Evolutionary conservation across 2,329 filamentous ascomycete genomes (phyloP).

Genomic region (Scedosporium dehoogii): DNA sequence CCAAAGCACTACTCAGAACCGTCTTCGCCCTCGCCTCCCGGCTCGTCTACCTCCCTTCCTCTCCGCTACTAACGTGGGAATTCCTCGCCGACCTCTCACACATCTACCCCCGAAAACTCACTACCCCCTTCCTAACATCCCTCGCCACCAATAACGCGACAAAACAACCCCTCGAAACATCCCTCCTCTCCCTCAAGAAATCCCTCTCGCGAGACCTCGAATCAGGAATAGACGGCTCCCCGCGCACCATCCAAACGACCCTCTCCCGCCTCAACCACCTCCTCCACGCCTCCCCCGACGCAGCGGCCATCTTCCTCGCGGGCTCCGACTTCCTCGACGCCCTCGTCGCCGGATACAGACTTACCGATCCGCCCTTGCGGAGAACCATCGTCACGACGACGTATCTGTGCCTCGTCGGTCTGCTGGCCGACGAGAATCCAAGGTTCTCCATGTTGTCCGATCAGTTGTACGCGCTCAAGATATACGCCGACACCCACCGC

Average conservation of each 20-base stretch:
- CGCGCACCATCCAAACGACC: conserved; percentile 42
- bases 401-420: conserved; percentile 64
- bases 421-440: conserved; percentile 56
- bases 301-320: conserved; percentile 58
- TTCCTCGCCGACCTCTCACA: conserved; percentile 61
- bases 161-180: conserved; percentile 33
- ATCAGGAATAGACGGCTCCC: conserved; percentile 43
- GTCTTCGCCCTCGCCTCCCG: conserved; percentile 56
- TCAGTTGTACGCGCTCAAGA: conserved; percentile 71
- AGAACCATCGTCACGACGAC: conserved; percentile 60
- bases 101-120: conserved; percentile 54
- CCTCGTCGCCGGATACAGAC: conserved; percentile 54
- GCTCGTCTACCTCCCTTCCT: conserved; percentile 30
- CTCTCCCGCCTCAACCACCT: conserved; percentile 54
- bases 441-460: conserved; percentile 71
- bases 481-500: conserved; percentile 56
- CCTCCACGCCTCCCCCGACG: conserved; percentile 48
- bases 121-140: conserved; percentile 35
- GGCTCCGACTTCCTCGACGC: conserved; percentile 84
- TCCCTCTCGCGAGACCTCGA: conserved; percentile 54
- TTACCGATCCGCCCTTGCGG: conserved; percentile 53
- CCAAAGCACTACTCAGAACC: conserved; percentile 45
- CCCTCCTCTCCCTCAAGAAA: conserved; percentile 50
- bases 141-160: conserved; percentile 40
- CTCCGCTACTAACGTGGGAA: conserved; percentile 50